These are phyloP conservation scores for Flaveria bidentis DNA, from an alignment of 129 eudicot species.

Conservation along the genomic window DNA sequence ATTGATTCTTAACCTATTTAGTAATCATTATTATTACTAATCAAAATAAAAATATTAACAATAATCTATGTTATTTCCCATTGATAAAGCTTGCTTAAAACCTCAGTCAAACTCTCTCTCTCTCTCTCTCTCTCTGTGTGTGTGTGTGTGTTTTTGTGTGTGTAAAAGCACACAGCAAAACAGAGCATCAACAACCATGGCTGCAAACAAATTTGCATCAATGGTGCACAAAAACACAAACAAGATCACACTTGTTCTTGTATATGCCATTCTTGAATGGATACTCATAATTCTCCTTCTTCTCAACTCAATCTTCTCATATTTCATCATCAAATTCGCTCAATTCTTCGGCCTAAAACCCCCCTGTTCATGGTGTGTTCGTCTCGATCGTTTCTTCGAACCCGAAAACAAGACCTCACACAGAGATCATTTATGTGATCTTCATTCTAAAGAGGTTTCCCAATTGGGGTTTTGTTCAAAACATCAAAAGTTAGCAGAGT, in stretches of 20 bases:
- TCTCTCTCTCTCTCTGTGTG: background rate
- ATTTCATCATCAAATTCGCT: slow-evolving; percentile 72
- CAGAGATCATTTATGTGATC: slow-evolving; percentile 64
- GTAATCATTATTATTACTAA: background rate
- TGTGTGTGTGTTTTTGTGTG: slow-evolving; percentile 18
- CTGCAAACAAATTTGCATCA: slow-evolving; percentile 87
- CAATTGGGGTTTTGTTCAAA: slow-evolving; percentile 65
- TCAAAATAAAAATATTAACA: background rate
- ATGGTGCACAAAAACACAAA: slow-evolving; percentile 78
- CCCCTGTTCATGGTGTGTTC: slow-evolving; percentile 79
- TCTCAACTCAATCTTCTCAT: slow-evolving; percentile 75
- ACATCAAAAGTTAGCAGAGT: slow-evolving; percentile 64
- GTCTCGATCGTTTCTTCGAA: slow-evolving; percentile 70
- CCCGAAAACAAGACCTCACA: slow-evolving; percentile 45
- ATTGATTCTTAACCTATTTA: slow-evolving; percentile 36
- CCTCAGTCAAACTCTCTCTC: slow-evolving; percentile 24
- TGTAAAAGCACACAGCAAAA: slow-evolving; percentile 35
- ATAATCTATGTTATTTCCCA: slow-evolving; percentile 6
- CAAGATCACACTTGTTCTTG: slow-evolving; percentile 64
- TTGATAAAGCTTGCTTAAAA: slow-evolving; percentile 35
- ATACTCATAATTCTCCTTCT: slow-evolving; percentile 67
- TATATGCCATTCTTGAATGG: slow-evolving; percentile 87
- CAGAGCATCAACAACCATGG: slow-evolving; percentile 57
- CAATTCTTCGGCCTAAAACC: slow-evolving; percentile 75
- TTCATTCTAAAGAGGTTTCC: slow-evolving; percentile 71